These are phyloP conservation scores for Uronychia setigera DNA, from an alignment of 73 alveolate species.

Conservation along the genomic window DNA sequence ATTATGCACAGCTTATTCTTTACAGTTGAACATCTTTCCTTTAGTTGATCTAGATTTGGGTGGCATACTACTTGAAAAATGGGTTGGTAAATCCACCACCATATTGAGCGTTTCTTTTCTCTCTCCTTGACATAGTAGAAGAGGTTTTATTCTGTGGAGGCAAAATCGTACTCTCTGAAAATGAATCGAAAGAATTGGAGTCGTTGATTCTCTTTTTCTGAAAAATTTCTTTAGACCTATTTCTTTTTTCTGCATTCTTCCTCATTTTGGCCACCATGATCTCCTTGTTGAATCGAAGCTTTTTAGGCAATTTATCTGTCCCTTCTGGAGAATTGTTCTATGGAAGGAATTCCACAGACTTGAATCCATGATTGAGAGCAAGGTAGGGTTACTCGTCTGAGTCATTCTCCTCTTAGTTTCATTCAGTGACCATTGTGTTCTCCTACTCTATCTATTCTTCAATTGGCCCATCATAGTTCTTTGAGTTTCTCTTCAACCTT, in stretches of 20 bases:
- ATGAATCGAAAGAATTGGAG: neutral
- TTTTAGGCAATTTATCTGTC: neutral
- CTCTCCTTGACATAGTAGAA: neutral
- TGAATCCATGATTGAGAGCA: too few species aligned
- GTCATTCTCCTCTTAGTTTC: too few species aligned
- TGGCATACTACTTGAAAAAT: neutral
- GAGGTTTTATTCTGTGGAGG: neutral
- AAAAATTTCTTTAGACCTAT: neutral
- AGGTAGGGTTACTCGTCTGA: too few species aligned
- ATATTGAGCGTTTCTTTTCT: neutral
- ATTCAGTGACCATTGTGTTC: too few species aligned
- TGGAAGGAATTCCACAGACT: neutral
- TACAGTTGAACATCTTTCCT: too few species aligned
- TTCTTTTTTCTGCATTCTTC: neutral
- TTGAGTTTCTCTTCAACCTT: neutral
- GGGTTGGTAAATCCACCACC: neutral
- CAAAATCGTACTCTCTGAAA: neutral
- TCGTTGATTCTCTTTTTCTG: neutral
- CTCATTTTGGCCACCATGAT: neutral
- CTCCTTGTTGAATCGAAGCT: neutral
- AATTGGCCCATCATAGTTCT: neutral
- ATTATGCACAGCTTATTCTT: too few species aligned
- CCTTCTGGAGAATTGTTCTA: neutral
- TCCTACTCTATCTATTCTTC: neutral
- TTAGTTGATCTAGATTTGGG: too few species aligned